Evolutionary conservation across 2,329 filamentous ascomycete species (phyloP).

Genomic region (Cladosporium colombiae): DNA sequence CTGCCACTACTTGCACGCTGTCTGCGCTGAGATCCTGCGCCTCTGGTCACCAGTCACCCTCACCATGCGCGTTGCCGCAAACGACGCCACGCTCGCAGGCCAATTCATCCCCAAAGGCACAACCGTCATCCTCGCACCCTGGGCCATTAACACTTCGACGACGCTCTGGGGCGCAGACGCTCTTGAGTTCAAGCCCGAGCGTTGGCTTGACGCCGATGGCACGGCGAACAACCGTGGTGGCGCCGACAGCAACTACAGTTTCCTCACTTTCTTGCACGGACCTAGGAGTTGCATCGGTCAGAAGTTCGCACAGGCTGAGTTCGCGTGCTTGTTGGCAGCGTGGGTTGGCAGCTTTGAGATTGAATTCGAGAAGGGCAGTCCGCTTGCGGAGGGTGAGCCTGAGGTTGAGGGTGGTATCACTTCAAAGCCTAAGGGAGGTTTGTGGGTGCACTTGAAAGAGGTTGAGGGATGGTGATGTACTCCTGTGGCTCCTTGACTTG

Average conservation of each 20-base stretch:
- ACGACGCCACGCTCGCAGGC: slow-evolving; percentile 66
- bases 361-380: slow-evolving; percentile 59
- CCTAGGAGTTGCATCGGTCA: slow-evolving; percentile 83
- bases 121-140: slow-evolving; percentile 62
- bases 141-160: slow-evolving; percentile 69
- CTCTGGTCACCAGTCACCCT: slow-evolving; percentile 70
- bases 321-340: slow-evolving; percentile 77
- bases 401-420: slow-evolving; percentile 71
- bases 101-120: slow-evolving; percentile 71
- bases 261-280: slow-evolving; percentile 82
- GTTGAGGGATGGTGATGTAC: slow-evolving; percentile 63
- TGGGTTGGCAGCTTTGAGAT: slow-evolving; percentile 75
- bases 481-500: neutral
- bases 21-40: slow-evolving; percentile 76
- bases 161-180: slow-evolving; percentile 77
- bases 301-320: slow-evolving; percentile 78
- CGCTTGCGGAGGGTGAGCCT: slow-evolving; percentile 51
- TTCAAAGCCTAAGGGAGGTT: slow-evolving; percentile 68
- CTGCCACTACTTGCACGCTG: slow-evolving; percentile 77
- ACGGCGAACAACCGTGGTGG: slow-evolving; percentile 66
- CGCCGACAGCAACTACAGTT: slow-evolving; percentile 72
- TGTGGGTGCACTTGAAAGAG: slow-evolving; percentile 67
- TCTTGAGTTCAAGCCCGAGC: slow-evolving; percentile 72
- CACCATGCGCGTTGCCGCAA: slow-evolving; percentile 65
- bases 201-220: slow-evolving; percentile 64